Percentiles rank a stretch among this genome's conserved stretches.
Conservation (phyloP, 1,139 yeast genomes). For the Hemisphaericaspora subhashii region DNA sequence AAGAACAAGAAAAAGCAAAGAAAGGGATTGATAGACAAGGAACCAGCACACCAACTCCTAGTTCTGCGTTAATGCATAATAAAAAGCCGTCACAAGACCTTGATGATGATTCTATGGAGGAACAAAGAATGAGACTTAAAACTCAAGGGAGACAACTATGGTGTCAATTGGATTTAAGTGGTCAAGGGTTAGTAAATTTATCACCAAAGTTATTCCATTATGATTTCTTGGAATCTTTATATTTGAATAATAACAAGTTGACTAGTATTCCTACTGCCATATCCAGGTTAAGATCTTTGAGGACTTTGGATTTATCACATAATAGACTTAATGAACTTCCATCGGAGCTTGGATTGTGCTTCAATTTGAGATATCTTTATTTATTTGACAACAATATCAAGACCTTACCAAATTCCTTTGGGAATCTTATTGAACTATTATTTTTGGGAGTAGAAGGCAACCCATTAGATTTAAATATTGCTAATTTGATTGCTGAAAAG, state of each 20-base stretch:
- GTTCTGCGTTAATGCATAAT: conserved; percentile 55
- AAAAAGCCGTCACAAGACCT: conserved; percentile 55
- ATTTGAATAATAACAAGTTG: conserved; percentile 83
- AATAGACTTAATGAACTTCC: conserved; percentile 75
- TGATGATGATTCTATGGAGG: conserved; percentile 78
- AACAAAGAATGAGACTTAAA: conserved; percentile 68
- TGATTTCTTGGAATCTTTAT: conserved; percentile 81
- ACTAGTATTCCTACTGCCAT: conserved; percentile 68
- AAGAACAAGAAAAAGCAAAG: conserved; percentile 41
- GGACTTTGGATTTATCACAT: conserved; percentile 83
- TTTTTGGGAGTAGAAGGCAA: conserved; percentile 94
- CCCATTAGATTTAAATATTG: conserved; percentile 66
- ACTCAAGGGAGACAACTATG: conserved; percentile 80
- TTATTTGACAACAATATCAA: conserved; percentile 83
- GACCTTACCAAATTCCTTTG: conserved; percentile 80
- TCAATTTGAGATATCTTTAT: conserved; percentile 76
- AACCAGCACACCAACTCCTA: conserved; percentile 30
- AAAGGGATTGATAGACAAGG: conserved; percentile 11
- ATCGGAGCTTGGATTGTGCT: conserved; percentile 78
- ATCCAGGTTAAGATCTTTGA: conserved; percentile 66
- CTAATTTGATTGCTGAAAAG: conserved; percentile 70
- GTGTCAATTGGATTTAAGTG: conserved; percentile 92
- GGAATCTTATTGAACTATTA: conserved; percentile 79
- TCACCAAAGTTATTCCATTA: conserved; percentile 78
- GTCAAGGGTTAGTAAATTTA: conserved; percentile 75